These are phyloP conservation scores for Flaveria robusta DNA, from an alignment of 129 eudicot genomes.

Conservation along the genomic window DNA sequence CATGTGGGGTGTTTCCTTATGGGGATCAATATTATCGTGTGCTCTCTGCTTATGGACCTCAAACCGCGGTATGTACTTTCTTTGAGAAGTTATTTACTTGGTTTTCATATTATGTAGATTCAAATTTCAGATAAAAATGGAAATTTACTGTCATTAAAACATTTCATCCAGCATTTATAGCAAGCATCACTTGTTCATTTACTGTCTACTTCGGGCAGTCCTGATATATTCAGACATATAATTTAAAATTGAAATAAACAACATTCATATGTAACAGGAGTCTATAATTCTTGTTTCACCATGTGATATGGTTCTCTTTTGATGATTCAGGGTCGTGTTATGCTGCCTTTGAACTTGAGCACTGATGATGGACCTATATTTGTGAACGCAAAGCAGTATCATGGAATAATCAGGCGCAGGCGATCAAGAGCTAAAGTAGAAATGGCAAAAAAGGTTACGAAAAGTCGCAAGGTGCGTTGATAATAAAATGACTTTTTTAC, in stretches of 20 bases:
- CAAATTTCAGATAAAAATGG: no score
- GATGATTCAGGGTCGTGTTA: conserved; percentile 71
- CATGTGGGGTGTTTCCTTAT: conserved; percentile 59
- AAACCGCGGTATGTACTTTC: conserved; percentile 49
- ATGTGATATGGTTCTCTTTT: conserved; percentile 21
- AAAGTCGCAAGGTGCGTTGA: conserved; percentile 65
- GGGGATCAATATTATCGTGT: conserved; percentile 61
- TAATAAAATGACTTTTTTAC: conserved; percentile 14
- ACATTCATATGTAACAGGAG: not conserved
- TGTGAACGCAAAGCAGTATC: conserved; percentile 89
- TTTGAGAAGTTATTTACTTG: not conserved
- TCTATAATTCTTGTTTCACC: conserved; percentile 2
- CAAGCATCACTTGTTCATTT: not conserved
- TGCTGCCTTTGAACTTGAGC: conserved; percentile 70
- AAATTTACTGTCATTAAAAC: no score
- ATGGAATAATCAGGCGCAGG: conserved; percentile 84
- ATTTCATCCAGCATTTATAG: not conserved
- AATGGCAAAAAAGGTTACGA: conserved; percentile 43
- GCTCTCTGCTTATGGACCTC: conserved; percentile 58
- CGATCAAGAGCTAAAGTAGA: conserved; percentile 75
- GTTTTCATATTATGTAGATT: no score
- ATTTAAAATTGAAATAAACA: no score
- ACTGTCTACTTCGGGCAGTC: no score
- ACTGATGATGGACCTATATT: conserved; percentile 72
- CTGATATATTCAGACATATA: no score